phyloP scores from a whole-genome alignment of 2,329 filamentous ascomycete genomes.

The Fusarium oligoseptatum region DNA sequence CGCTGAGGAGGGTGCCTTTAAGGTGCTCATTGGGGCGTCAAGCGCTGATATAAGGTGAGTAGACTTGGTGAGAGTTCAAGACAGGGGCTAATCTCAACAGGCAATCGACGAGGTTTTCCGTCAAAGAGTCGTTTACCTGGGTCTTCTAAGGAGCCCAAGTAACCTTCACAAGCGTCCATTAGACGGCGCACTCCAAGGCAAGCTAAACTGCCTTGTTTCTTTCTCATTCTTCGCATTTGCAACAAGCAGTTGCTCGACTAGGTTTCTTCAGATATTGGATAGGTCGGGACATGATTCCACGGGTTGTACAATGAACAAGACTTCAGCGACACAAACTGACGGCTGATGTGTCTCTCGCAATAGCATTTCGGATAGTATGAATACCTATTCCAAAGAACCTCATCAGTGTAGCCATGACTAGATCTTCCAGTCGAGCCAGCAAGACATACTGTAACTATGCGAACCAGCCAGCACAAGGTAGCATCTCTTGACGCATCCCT shows the following conservation, averaged over 20 bases:
- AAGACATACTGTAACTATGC: background rate
- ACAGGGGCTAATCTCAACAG: constrained; percentile 50
- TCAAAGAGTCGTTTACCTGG: constrained; percentile 76
- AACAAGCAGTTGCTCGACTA: background rate
- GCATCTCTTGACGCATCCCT: background rate
- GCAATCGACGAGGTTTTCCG: constrained; percentile 65
- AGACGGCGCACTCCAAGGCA: background rate
- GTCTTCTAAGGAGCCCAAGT: constrained; percentile 60
- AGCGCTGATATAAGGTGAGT: constrained; percentile 73
- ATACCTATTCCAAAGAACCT: background rate
- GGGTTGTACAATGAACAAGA: background rate
- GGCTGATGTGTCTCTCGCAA: background rate
- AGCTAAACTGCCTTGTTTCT: background rate
- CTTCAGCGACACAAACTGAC: background rate
- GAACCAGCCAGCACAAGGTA: constrained; percentile 9
- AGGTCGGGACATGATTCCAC: background rate
- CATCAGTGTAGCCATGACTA: background rate
- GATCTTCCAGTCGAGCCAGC: background rate
- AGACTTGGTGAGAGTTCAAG: accelerated
- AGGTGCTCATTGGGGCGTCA: constrained; percentile 71
- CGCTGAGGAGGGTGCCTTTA: constrained; percentile 73
- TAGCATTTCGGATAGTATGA: background rate
- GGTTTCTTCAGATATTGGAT: background rate
- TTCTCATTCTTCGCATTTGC: background rate
- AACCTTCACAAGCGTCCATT: background rate